Conservation (phyloP, 768 basidiomycete genomes). For the Lyophyllum atratum region DNA sequence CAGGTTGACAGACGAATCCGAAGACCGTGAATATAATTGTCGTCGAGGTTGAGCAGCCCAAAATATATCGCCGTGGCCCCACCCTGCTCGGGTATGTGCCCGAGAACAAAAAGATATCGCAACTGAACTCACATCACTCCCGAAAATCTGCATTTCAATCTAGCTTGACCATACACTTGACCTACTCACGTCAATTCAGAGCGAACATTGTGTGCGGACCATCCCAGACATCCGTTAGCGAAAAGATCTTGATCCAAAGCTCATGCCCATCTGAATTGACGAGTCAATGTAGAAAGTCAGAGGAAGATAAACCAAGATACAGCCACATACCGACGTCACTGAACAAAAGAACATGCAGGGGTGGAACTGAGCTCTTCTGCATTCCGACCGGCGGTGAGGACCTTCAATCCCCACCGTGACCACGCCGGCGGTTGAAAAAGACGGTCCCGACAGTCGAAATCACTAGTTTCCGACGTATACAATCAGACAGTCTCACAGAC, state of each 20-base stretch:
- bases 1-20: not conserved
- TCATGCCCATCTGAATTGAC: not conserved
- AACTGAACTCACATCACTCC: not conserved
- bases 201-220: not conserved
- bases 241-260: not conserved
- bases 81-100: not conserved
- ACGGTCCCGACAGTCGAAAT: not conserved
- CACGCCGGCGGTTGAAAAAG: not conserved
- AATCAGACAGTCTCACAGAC: not conserved
- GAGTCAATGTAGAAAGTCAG: not conserved
- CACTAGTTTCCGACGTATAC: not conserved
- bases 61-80: not conserved
- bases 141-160: slow-evolving; percentile 1
- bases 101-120: not conserved
- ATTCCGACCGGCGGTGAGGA: not conserved
- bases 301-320: not conserved
- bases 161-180: not conserved
- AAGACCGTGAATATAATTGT: no score
- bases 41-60: no score
- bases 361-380: not conserved
- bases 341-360: not conserved
- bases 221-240: not conserved
- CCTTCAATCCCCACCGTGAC: not conserved
- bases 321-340: not conserved
- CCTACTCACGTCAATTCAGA: not conserved